Conservation (phyloP, 1,284 basidiomycete species). For the Golubevia sp. region DNA sequence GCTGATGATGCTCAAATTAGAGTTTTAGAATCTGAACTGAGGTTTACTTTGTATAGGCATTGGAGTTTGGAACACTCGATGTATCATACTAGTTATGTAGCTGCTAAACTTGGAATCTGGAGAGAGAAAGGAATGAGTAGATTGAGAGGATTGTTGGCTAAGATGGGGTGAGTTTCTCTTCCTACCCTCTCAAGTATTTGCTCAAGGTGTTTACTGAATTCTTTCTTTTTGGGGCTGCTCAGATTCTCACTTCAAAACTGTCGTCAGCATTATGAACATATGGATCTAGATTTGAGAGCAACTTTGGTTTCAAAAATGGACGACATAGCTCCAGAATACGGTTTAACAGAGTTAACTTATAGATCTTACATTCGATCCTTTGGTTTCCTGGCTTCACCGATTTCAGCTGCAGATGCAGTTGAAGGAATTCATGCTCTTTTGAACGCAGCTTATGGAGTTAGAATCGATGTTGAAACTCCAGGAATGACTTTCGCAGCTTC, state of each 20-base stretch:
- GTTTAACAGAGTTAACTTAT: conserved; percentile 90
- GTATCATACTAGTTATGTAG: conserved; percentile 96
- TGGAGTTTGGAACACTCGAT: conserved; percentile 98
- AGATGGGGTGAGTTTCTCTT: conserved; percentile 82
- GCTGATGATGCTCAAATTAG: conserved; percentile 50
- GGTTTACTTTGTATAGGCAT: conserved; percentile 93
- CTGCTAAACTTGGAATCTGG: conserved; percentile 93
- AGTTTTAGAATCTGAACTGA: conserved; percentile 37
- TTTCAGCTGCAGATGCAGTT: conserved; percentile 90
- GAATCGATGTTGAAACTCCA: conserved; percentile 74
- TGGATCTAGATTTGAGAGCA: conserved; percentile 91
- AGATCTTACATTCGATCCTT: conserved; percentile 88
- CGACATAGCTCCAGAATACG: conserved; percentile 91
- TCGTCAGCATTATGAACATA: conserved; percentile 89
- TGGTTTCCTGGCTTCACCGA: conserved; percentile 81
- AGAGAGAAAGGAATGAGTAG: conserved; percentile 87
- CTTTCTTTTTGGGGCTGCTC: neutral
- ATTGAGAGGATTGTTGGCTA: conserved; percentile 87
- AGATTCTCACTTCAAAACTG: conserved; percentile 92
- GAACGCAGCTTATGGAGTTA: conserved; percentile 86
- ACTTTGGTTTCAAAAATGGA: conserved; percentile 82
- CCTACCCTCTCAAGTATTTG: conserved; percentile 9
- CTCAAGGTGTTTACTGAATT: neutral
- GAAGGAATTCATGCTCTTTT: conserved; percentile 86
- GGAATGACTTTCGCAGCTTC: conserved; percentile 33